Conservation (phyloP, 371 early-diverging fungal species). For the Polyrhizophydium stewartii region DNA sequence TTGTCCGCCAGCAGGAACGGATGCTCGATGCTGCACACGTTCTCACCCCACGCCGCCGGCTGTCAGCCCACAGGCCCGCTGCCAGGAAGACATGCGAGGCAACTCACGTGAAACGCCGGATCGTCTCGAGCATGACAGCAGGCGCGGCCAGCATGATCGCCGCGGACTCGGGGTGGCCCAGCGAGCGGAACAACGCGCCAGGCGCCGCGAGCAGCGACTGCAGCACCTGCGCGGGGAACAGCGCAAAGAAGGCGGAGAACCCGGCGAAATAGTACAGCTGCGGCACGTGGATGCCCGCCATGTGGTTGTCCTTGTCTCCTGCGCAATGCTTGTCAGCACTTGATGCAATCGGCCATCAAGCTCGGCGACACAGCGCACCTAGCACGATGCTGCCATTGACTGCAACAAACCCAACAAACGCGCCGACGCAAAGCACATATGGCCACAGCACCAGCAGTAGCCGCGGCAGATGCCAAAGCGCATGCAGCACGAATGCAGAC, state of each 20-base stretch:
- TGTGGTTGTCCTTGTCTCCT: conserved; percentile 86
- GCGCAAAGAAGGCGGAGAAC: conserved; percentile 52
- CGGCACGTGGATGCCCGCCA: conserved; percentile 73
- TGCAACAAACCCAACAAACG: conserved; percentile 63
- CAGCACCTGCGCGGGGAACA: conserved; percentile 4
- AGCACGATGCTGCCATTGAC: conserved; percentile 86
- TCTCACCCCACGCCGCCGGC: no score
- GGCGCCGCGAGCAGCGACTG: not conserved
- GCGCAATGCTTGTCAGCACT: not conserved
- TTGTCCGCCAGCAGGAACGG: conserved; percentile 94
- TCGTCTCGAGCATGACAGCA: not conserved
- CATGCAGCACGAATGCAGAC: no score
- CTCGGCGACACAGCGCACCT: conserved; percentile 43
- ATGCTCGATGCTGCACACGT: conserved; percentile 66
- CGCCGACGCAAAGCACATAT: conserved; percentile 22
- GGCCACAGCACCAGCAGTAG: conserved; percentile 26
- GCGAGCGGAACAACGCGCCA: not conserved
- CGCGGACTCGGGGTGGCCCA: not conserved
- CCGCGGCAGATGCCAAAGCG: conserved; percentile 7
- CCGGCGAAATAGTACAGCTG: conserved; percentile 84
- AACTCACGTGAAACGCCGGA: not conserved
- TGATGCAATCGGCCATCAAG: not conserved
- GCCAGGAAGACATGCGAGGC: not conserved
- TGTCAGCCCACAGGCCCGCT: no score
- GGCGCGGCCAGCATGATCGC: not conserved